Evolutionary conservation across 805 yeast genomes (phyloP).

Genomic region (Suhomyces kilbournensis): DNA sequence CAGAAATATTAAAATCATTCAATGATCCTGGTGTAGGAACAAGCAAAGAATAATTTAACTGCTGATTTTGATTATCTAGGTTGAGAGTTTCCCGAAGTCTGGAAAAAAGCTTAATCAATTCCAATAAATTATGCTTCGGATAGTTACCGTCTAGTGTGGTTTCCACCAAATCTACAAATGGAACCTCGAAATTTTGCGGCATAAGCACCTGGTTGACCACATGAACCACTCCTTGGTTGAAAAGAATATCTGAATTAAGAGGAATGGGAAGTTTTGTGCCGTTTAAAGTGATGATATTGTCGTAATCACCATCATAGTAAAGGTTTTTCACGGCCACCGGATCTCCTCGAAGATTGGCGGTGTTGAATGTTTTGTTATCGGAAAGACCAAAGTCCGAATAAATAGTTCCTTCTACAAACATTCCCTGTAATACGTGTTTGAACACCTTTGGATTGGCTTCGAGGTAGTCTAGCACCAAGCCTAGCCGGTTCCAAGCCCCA

Average conservation of each 20-base stretch:
- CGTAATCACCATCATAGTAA: constrained; percentile 16
- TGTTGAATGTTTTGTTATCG: constrained; percentile 12
- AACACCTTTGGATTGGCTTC: constrained; percentile 50
- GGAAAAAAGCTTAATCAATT: constrained; percentile 45
- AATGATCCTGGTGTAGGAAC: constrained; percentile 67
- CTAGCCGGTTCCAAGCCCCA: constrained; percentile 62
- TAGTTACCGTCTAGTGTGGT: constrained; percentile 45
- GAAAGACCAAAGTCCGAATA: constrained; percentile 58
- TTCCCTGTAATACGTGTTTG: constrained; percentile 50
- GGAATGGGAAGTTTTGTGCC: constrained; percentile 32
- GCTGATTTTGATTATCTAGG: neutral
- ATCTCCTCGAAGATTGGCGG: constrained; percentile 29
- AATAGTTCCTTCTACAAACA: constrained; percentile 59
- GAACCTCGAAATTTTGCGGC: constrained; percentile 55
- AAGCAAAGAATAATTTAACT: constrained; percentile 50
- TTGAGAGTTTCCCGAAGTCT: constrained; percentile 40
- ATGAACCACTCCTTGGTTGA: constrained; percentile 83
- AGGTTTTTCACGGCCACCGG: constrained; percentile 19
- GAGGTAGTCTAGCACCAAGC: constrained; percentile 58
- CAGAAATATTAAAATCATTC: constrained; percentile 47
- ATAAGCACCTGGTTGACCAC: constrained; percentile 55
- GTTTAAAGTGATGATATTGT: constrained; percentile 29
- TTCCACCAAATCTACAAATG: constrained; percentile 52
- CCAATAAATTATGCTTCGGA: constrained; percentile 34
- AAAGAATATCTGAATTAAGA: constrained; percentile 61